Percentiles rank a stretch among this genome's conserved stretches.
Conservation (phyloP, 441 rosid genomes). For the Isatis lusitanica region DNA sequence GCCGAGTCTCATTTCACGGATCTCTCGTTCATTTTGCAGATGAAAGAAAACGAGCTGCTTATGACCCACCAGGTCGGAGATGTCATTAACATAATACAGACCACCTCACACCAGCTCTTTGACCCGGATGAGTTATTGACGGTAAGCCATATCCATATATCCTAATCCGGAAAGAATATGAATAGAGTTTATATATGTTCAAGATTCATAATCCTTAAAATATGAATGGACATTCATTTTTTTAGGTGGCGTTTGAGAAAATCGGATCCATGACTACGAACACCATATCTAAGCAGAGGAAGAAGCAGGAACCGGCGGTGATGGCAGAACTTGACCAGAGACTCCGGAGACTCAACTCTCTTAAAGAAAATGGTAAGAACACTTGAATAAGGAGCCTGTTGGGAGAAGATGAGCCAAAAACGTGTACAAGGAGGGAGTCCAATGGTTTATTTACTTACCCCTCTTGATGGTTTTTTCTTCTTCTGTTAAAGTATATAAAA, state of each 20-base stretch:
- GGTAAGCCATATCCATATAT: slow-evolving; percentile 41
- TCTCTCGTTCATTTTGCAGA: slow-evolving; percentile 47
- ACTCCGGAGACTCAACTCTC: slow-evolving; percentile 74
- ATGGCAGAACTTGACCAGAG: slow-evolving; percentile 96
- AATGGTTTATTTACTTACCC: slow-evolving; percentile 24
- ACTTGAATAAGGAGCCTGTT: background rate
- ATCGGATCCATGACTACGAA: slow-evolving; percentile 84
- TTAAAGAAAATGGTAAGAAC: slow-evolving; percentile 43
- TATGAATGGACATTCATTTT: background rate
- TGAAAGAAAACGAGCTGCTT: slow-evolving; percentile 91
- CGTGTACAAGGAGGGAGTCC: slow-evolving; percentile 29
- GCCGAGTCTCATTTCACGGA: background rate
- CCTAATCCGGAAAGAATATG: background rate
- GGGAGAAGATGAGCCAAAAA: slow-evolving; percentile 31
- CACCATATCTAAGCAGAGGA: slow-evolving; percentile 90
- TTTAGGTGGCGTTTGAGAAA: slow-evolving; percentile 92
- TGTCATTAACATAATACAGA: slow-evolving; percentile 78
- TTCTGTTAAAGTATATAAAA: slow-evolving; percentile 20
- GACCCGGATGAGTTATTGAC: slow-evolving; percentile 91
- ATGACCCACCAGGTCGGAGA: slow-evolving; percentile 93
- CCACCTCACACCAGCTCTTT: slow-evolving; percentile 85
- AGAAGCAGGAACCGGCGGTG: slow-evolving; percentile 96
- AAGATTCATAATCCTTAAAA: background rate
- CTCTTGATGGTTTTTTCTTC: slow-evolving; percentile 9
- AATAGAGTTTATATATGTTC: background rate